Evolutionary conservation across 2,329 filamentous ascomycete species (phyloP).

Genomic region (Eutypa lata): DNA sequence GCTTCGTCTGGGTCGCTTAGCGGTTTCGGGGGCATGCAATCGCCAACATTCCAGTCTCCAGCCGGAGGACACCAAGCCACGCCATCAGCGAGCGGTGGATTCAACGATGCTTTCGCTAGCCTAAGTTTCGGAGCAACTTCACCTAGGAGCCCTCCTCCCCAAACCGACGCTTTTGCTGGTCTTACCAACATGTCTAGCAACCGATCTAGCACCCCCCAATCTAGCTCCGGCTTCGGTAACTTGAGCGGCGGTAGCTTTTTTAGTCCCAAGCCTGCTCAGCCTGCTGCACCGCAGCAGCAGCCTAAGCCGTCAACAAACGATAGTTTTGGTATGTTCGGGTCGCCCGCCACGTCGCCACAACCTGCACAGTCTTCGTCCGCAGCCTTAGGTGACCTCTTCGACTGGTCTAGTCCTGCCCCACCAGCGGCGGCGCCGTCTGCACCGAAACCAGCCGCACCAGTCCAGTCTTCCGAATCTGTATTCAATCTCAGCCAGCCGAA

Average conservation of each 20-base stretch:
- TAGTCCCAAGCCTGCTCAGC: slow-evolving; percentile 64
- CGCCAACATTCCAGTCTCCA: slow-evolving; percentile 56
- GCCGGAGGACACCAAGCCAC: slow-evolving; percentile 46
- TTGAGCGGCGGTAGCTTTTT: slow-evolving; percentile 78
- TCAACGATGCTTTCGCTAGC: slow-evolving; percentile 78
- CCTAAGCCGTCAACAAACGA: slow-evolving; percentile 48
- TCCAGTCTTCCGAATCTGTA: slow-evolving; percentile 56
- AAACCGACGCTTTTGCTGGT: slow-evolving; percentile 36
- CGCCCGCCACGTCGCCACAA: slow-evolving; percentile 40
- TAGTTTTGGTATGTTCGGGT: slow-evolving; percentile 61
- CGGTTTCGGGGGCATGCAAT: slow-evolving; percentile 66
- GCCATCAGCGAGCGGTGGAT: slow-evolving; percentile 52
- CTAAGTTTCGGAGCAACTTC: slow-evolving; percentile 57
- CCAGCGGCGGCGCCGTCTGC: slow-evolving; percentile 45
- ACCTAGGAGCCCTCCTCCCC: slow-evolving; percentile 34
- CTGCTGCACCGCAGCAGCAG: slow-evolving; percentile 52
- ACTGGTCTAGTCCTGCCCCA: slow-evolving; percentile 57
- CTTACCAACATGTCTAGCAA: slow-evolving; percentile 33
- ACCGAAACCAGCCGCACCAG: slow-evolving; percentile 36
- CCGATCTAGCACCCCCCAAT: slow-evolving; percentile 32
- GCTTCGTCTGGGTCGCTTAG: slow-evolving; percentile 63
- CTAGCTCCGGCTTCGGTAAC: slow-evolving; percentile 42
- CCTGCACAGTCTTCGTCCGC: slow-evolving; percentile 47
- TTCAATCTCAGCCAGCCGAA: slow-evolving; percentile 70
- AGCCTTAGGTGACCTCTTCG: slow-evolving; percentile 77